These are phyloP conservation scores for Ophiocordyceps camponoti-floridani DNA, from an alignment of 2,329 filamentous ascomycete species.

Conservation along the genomic window DNA sequence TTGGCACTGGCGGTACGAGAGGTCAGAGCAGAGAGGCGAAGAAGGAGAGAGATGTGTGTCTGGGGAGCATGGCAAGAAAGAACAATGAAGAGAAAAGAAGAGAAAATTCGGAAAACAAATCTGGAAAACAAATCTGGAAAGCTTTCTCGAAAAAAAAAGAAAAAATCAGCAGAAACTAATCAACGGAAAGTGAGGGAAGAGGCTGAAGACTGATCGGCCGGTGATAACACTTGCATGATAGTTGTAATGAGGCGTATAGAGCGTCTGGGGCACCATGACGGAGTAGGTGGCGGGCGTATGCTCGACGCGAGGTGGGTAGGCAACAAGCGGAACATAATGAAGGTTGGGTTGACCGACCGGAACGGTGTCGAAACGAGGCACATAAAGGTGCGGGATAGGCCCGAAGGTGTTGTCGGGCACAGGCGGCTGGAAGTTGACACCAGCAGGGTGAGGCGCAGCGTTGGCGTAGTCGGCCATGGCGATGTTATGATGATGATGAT, in stretches of 20 bases:
- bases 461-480: conserved; percentile 24
- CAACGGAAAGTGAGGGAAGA: background rate
- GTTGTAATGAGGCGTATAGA: conserved; percentile 12
- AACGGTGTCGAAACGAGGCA: conserved; percentile 31
- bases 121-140: too few species aligned
- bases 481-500: conserved; percentile 1
- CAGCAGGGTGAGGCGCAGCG: conserved; percentile 20
- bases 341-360: conserved; percentile 12
- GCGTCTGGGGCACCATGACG: conserved; percentile 14
- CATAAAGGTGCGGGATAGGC: conserved; percentile 34
- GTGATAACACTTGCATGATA: conserved; percentile 21
- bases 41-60: too few species aligned
- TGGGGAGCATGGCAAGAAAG: too few species aligned
- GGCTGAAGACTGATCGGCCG: background rate
- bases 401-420: conserved; percentile 39
- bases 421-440: conserved; percentile 38
- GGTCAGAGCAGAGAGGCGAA: too few species aligned
- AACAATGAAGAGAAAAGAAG: too few species aligned
- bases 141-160: background rate
- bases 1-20: too few species aligned
- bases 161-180: background rate
- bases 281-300: conserved; percentile 9
- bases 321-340: background rate
- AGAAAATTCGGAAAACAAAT: too few species aligned
- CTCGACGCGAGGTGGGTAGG: conserved; percentile 8